Evolutionary conservation across 169 alveolate species (phyloP), one percentile per base, ranked within the genome.

Genomic region (Toxoplasma gondii): DNA sequence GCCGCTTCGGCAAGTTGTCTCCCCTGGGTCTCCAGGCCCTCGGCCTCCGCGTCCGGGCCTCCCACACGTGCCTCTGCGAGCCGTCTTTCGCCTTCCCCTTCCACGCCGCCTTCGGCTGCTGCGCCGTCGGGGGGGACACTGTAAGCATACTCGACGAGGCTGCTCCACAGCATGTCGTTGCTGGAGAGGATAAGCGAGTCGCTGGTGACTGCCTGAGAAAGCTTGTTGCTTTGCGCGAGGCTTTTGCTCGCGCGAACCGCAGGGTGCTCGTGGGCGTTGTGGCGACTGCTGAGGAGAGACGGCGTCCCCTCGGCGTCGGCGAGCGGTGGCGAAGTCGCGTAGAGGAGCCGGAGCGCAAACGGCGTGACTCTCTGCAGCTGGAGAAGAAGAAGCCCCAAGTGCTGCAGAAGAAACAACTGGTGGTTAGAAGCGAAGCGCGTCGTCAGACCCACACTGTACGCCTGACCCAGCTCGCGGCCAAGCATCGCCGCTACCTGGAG

Each of bases 221-320:
- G 19, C 39, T 36, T 87, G 90, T 78, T 87, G 41, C 12, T 34
- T 91, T 91, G 90, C 44, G 74, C 88, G 38, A 82, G 92, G 78
- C n/a, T 44, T 80, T 87, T 81, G 87, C 94, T 92, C 31, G 94
- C 94, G 67, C 94, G 69, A 2, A 92, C 78, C 19, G 94, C 88
- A n/a, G 94, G 94, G 92, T 92, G 94, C 67, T 92, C 94, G 92
- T 92, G 94, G 29, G 92, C 58, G 78, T 83, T 92, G 88, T 92
- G 92, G n/a, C 81, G 81, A 49, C 70, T 39, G 88, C 88, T 92
- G 44, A 92, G 88, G 45, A 92, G 92, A 4, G 94, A 92, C 43
- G 92, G 94, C 34, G 70, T 92, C 10, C 86, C 39, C 39, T 92
- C 94, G 24, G 87, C 86, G 58, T 92, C 94, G 2, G 83, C 45